phyloP scores from a whole-genome alignment of 1,139 yeast genomes.

The Yamadazyma membranifaciens region DNA sequence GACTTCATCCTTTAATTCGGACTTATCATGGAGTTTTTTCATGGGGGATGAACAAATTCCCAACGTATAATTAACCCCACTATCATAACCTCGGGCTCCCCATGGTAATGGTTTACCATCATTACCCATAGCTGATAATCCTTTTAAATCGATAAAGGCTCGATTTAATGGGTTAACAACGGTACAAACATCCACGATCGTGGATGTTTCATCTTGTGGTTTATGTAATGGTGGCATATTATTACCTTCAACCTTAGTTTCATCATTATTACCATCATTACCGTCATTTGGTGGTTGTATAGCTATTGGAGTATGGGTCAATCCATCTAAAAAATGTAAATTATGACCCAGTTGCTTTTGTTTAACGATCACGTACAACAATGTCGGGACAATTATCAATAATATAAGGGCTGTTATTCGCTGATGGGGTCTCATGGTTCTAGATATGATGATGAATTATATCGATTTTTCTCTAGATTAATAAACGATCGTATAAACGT shows the following conservation, averaged over 20 bases:
- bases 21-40: slow-evolving; percentile 31
- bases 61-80: slow-evolving; percentile 71
- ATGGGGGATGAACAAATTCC: slow-evolving; percentile 76
- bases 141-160: slow-evolving; percentile 56
- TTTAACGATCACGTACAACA: background rate
- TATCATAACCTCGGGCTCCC: slow-evolving; percentile 70
- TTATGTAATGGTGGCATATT: too few relatives aligned
- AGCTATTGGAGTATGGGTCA: slow-evolving; percentile 12
- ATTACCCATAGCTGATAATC: slow-evolving; percentile 42
- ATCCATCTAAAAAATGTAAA: slow-evolving; percentile 12
- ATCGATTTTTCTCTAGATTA: too few relatives aligned
- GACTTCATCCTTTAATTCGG: slow-evolving; percentile 35
- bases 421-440: slow-evolving; percentile 9
- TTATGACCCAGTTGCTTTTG: slow-evolving; percentile 1
- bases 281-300: background rate
- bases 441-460: too few relatives aligned
- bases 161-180: slow-evolving; percentile 50
- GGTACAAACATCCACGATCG: slow-evolving; percentile 47
- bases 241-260: too few relatives aligned
- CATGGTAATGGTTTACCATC: slow-evolving; percentile 54
- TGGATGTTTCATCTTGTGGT: slow-evolving; percentile 2
- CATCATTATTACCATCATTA: background rate
- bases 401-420: slow-evolving; percentile 18
- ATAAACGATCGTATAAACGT: too few relatives aligned
- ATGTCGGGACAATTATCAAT: slow-evolving; percentile 12